Conservation (phyloP, 78 protist species). For the Capsaspora owczarzaki region DNA sequence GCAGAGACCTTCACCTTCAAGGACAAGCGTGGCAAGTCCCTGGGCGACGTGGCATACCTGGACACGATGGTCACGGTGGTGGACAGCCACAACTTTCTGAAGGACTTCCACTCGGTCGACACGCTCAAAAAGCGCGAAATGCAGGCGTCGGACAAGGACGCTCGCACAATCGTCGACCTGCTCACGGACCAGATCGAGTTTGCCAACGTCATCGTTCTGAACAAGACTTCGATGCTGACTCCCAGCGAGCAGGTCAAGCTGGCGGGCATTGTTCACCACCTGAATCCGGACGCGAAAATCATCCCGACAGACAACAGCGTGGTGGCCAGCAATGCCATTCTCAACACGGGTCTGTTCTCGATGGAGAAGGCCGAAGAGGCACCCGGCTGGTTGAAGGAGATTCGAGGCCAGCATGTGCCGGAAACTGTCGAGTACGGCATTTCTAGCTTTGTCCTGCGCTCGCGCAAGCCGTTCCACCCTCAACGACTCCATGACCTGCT, state of each 20-base stretch:
- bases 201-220: slow-evolving; percentile 76
- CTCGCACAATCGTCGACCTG: slow-evolving; percentile 55
- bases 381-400: slow-evolving; percentile 68
- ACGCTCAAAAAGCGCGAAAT: neutral
- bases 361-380: slow-evolving; percentile 33
- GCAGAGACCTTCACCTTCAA: slow-evolving; percentile 73
- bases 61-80: slow-evolving; percentile 62
- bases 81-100: slow-evolving; percentile 28
- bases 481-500: neutral
- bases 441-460: slow-evolving; percentile 46
- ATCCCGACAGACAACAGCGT: neutral
- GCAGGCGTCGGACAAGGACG: slow-evolving; percentile 25
- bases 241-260: neutral
- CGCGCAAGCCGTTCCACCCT: slow-evolving; percentile 78
- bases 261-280: neutral
- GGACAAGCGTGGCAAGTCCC: neutral
- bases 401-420: slow-evolving; percentile 47
- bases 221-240: slow-evolving; percentile 44
- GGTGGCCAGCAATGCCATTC: slow-evolving; percentile 28
- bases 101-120: neutral
- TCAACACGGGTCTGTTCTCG: slow-evolving; percentile 56
- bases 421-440: slow-evolving; percentile 81
- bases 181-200: slow-evolving; percentile 83
- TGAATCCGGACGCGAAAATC: slow-evolving; percentile 38
- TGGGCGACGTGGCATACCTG: slow-evolving; percentile 25